These are phyloP conservation scores for Claviceps citrina DNA, from an alignment of 2,329 filamentous ascomycete genomes.

Conservation along the genomic window DNA sequence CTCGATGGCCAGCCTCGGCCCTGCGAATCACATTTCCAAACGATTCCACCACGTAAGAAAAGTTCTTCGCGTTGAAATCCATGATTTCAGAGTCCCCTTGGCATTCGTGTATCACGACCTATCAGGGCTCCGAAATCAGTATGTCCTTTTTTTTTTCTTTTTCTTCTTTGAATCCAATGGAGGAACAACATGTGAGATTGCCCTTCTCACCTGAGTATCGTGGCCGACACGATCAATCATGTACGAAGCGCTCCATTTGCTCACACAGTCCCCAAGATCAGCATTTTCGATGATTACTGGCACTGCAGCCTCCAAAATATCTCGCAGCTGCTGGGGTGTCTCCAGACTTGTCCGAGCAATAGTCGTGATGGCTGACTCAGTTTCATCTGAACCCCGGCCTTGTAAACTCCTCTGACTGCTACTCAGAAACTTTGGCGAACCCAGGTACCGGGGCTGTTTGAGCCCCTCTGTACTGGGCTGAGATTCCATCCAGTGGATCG, in stretches of 20 bases:
- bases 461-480: neutral
- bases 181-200: neutral
- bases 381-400: neutral
- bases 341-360: conserved; percentile 39
- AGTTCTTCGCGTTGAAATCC: conserved; percentile 76
- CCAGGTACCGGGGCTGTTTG: conserved; percentile 9
- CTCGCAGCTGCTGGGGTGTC: conserved; percentile 41
- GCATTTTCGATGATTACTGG: conserved; percentile 47
- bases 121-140: neutral
- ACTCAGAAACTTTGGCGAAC: conserved; percentile 15
- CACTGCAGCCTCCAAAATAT: conserved; percentile 39
- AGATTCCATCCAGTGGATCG: neutral
- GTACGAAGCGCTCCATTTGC: conserved; percentile 54
- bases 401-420: conserved; percentile 3
- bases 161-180: no score
- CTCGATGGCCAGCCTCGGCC: conserved; percentile 40
- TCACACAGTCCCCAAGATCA: conserved; percentile 50
- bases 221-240: conserved; percentile 45
- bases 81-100: conserved; percentile 40
- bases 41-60: conserved; percentile 52
- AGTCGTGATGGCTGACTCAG: conserved; percentile 11
- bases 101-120: conserved; percentile 63
- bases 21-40: conserved; percentile 53
- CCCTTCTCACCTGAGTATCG: conserved; percentile 39
- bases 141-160: neutral